Conservation (phyloP, 2,329 filamentous ascomycete genomes). For the Capronia epimyces region DNA sequence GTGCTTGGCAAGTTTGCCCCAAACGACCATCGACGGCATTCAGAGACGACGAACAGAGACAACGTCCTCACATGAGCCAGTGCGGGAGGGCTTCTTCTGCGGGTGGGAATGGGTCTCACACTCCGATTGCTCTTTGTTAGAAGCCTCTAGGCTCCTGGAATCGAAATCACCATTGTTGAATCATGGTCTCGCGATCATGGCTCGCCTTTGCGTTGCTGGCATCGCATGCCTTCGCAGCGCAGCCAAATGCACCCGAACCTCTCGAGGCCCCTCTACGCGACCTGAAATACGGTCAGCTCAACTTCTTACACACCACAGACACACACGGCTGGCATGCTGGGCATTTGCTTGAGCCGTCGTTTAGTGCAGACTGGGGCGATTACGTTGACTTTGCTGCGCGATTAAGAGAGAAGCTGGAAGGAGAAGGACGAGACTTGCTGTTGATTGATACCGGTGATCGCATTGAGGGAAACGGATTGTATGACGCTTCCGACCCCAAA, state of each 20-base stretch:
- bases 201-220: slow-evolving; percentile 13
- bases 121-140: not conserved
- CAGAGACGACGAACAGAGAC: not conserved
- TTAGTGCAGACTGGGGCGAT: slow-evolving; percentile 95
- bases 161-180: not conserved
- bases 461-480: slow-evolving; percentile 89
- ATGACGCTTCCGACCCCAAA: slow-evolving; percentile 82
- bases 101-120: not conserved
- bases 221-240: slow-evolving; percentile 47
- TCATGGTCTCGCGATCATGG: slow-evolving; percentile 1
- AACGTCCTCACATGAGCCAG: not conserved
- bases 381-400: slow-evolving; percentile 89
- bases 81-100: not conserved
- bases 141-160: not conserved
- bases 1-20: not conserved
- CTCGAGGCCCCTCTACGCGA: slow-evolving; percentile 75
- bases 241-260: slow-evolving; percentile 74
- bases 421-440: slow-evolving; percentile 74
- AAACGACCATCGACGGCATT: not conserved
- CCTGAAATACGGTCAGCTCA: slow-evolving; percentile 86
- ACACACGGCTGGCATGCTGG: slow-evolving; percentile 94
- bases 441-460: slow-evolving; percentile 93
- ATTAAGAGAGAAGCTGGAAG: slow-evolving; percentile 71
- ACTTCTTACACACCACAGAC: slow-evolving; percentile 95
- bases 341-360: slow-evolving; percentile 88